phyloP scores from a whole-genome alignment of 2,329 filamentous ascomycete genomes.

The Hymenoscyphus fraxineus region DNA sequence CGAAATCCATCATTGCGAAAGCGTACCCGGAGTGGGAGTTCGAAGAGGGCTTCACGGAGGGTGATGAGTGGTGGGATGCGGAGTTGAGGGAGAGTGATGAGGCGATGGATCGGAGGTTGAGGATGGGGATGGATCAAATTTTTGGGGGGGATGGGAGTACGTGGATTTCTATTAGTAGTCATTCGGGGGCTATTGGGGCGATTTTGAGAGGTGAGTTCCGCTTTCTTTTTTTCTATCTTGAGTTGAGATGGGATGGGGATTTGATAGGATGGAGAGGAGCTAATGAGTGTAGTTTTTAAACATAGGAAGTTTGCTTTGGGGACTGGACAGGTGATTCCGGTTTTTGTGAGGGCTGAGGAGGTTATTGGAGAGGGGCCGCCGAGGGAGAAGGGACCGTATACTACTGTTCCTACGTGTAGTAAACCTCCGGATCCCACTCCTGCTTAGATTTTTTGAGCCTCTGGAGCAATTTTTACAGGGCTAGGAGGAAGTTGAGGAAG shows the following conservation, averaged over 20 bases:
- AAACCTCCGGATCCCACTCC: background rate
- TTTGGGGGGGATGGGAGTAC: slow-evolving; percentile 50
- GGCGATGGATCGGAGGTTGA: slow-evolving; percentile 49
- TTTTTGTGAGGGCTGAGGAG: slow-evolving; percentile 58
- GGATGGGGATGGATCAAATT: slow-evolving; percentile 52
- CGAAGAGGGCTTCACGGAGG: slow-evolving; percentile 59
- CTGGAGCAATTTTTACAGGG: background rate
- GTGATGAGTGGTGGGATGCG: slow-evolving; percentile 48
- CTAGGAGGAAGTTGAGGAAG: background rate
- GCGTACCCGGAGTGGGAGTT: slow-evolving; percentile 53
- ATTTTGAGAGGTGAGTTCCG: slow-evolving; percentile 40
- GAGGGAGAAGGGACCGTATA: slow-evolving; percentile 10
- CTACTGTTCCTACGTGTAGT: slow-evolving; percentile 7
- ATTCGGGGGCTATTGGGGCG: slow-evolving; percentile 54
- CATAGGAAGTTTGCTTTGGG: slow-evolving; percentile 59
- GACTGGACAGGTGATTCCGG: slow-evolving; percentile 68
- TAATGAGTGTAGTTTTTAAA: slow-evolving; percentile 43
- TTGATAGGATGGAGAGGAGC: background rate
- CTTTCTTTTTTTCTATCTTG: too few species aligned
- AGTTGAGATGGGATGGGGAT: background rate
- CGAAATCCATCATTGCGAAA: slow-evolving; percentile 47
- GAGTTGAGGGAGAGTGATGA: slow-evolving; percentile 41
- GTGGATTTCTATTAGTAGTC: slow-evolving; percentile 57
- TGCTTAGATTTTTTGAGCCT: background rate
- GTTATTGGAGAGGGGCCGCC: slow-evolving; percentile 21